Base-by-base conservation (phyloP, 257 asterid genomes). In the Capsicum pubescens region DNA sequence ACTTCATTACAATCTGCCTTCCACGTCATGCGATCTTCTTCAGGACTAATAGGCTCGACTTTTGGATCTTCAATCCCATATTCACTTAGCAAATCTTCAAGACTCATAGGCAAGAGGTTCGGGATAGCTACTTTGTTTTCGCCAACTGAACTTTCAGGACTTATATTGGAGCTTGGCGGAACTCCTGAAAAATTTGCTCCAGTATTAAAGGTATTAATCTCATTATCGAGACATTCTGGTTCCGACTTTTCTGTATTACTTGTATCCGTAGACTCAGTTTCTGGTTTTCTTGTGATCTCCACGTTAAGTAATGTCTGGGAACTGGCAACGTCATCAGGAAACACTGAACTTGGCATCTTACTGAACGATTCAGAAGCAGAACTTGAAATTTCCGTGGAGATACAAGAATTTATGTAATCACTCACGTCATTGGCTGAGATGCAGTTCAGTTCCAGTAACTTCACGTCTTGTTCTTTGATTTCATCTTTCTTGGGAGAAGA, bases 361-460 rank as follows among this genome's bases (percentile, higher is more conserved):
- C 77, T 58, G 63, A 91, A 82, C 11, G 82, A 87, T 67, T 61
- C 58, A 36, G 32, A 80, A 63, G 83, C 42, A 64, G 88, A 81
- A 74, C 84, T 58, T 72, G 80, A 64, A 14, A 58, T 10, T 74
- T 74, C 19, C 80, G 21, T 4, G 6, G 80, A 2, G 5, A 48
- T 14, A 74, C 42, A 48, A 74, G 80, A 6, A 54, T 11, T 48
- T 52, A 74, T 19, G 80, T 21, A 21, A 48, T 74, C 64, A 76
- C 55, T 82, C 67, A 44, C 17, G 19, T 79, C 88, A 81, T 80
- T 82, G 81, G 89, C 84, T 57, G 86, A 89, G 63, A 14, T 77
- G 32, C 26, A n/a, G 21, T n/a, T 60, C 9, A 21, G 72, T 81
- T 21, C 76, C 64, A 42, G 7, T 26, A 85, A 4, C 26, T 84